Evolutionary conservation across 192 early-diverging fungal species (phyloP), one percentile per base, ranked within the genome.

Genomic region (Obelidium mucronatum): DNA sequence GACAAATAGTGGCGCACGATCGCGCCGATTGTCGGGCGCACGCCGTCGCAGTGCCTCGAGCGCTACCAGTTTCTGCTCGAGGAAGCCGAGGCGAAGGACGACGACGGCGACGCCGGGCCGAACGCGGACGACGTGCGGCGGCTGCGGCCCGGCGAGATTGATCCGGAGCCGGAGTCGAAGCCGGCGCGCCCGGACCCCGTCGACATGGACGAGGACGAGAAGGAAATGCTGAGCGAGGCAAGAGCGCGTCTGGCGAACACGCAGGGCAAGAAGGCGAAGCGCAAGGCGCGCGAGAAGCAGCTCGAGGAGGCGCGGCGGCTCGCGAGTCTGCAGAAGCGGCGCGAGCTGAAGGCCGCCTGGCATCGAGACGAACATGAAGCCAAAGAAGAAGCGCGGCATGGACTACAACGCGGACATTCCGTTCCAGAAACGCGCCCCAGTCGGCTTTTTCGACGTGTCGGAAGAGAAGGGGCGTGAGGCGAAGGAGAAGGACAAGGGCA

Each of bases 171-270:
- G 30, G 97, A 99, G 82, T 91, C 92, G 1, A 96, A 96, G 74
- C 93, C 97, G n/a, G 97, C 97, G 1, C 86, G 96, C 13, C 97
- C 97, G 1, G 97, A 99, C 81, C 96, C 97, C 15, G 94, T 99
- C 2, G 97, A 99, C 78, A 99, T 99, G 97, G 97, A 99, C 68
- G 96, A 98, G 79, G 62, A 52, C 72, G 97, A 99, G 86, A 99
- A 99, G 86, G 97, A 99, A 81, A 99, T 99, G 97, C 87, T 99
- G 28, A 95, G 94, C 2, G 97, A 99, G 80, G 97, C 97, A 28
- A 91, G 97, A 60, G 97, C 97, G 24, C 88, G 97, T 79, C 85
- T 99, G 61, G 97, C 97, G n/a, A 99, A 99, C 80, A 99, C 97
- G 5, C 96, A 98, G 80, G 97, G 97, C 61, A 99, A 99, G 76